phyloP scores from a whole-genome alignment of 805 yeast species.

The Cyberlindnera euphorbiiphila region DNA sequence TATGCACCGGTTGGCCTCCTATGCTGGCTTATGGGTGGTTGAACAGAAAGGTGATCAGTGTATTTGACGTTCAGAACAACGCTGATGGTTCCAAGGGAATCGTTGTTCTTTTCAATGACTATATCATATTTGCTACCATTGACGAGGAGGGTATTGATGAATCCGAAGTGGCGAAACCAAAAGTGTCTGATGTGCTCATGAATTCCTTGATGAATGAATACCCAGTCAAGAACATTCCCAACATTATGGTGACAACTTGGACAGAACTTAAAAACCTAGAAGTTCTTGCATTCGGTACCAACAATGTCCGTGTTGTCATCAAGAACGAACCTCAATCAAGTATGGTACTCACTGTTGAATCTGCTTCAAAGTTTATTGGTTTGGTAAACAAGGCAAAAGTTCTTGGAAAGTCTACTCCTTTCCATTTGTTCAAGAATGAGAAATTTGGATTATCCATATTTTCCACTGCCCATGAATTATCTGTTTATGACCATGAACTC shows the following conservation, averaged over 20 bases:
- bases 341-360: slow-evolving; percentile 27
- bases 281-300: slow-evolving; percentile 39
- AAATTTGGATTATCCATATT: slow-evolving; percentile 42
- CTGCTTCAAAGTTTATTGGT: slow-evolving; percentile 44
- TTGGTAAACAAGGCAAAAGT: slow-evolving; percentile 65
- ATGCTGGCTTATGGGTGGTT: slow-evolving; percentile 88
- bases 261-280: slow-evolving; percentile 53
- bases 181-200: slow-evolving; percentile 78
- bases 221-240: slow-evolving; percentile 68
- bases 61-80: slow-evolving; percentile 46
- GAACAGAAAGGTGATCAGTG: slow-evolving; percentile 77
- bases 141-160: slow-evolving; percentile 26
- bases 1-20: slow-evolving; percentile 84
- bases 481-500: slow-evolving; percentile 48
- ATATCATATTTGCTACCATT: slow-evolving; percentile 59
- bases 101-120: slow-evolving; percentile 77
- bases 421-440: slow-evolving; percentile 68
- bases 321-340: slow-evolving; percentile 19
- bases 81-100: slow-evolving; percentile 42
- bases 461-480: slow-evolving; percentile 66
- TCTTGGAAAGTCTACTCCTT: slow-evolving; percentile 75
- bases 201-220: slow-evolving; percentile 85
- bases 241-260: slow-evolving; percentile 66
- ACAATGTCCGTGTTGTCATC: slow-evolving; percentile 30
- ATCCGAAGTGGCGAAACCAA: slow-evolving; percentile 37